These are phyloP conservation scores for Solanum chilense DNA, from an alignment of 257 asterid species.

Conservation along the genomic window DNA sequence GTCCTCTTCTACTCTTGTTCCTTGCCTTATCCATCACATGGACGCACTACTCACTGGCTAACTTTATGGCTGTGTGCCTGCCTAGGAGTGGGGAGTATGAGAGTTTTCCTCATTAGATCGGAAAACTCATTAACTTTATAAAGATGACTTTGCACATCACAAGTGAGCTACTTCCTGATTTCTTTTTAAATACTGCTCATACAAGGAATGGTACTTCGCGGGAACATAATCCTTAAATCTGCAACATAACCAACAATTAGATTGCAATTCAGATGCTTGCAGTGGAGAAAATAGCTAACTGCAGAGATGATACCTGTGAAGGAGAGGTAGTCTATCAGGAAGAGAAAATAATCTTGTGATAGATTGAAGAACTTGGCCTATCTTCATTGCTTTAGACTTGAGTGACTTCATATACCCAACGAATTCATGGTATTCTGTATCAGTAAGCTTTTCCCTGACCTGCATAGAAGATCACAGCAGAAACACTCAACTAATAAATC, in stretches of 20 bases:
- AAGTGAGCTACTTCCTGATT: constrained; percentile 15
- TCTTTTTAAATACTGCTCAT: constrained; percentile 43
- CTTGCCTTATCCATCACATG: background rate
- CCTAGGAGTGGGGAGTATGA: background rate
- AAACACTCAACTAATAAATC: constrained; percentile 3
- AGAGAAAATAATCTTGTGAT: constrained; percentile 64
- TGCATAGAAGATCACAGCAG: constrained; percentile 19
- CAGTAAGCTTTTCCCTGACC: constrained; percentile 79
- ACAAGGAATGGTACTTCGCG: constrained; percentile 50
- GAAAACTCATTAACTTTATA: background rate
- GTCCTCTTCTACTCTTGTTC: background rate
- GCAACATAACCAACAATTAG: constrained; percentile 18
- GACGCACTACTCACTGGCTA: background rate
- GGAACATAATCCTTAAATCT: constrained; percentile 90
- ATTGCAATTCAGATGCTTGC: background rate
- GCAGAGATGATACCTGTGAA: constrained; percentile 47
- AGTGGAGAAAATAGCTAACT: background rate
- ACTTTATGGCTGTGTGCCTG: background rate
- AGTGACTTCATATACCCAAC: constrained; percentile 68
- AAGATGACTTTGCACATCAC: background rate
- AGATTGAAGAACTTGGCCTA: constrained; percentile 66
- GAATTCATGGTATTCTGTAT: constrained; percentile 68
- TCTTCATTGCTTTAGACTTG: constrained; percentile 74
- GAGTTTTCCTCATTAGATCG: background rate
- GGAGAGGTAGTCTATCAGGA: constrained; percentile 75